A percentile compares a stretch with the other conserved stretches of the same genome.
Evolutionary conservation across 208 protist species (phyloP).

Genomic region (Trichomonas vaginalis): DNA sequence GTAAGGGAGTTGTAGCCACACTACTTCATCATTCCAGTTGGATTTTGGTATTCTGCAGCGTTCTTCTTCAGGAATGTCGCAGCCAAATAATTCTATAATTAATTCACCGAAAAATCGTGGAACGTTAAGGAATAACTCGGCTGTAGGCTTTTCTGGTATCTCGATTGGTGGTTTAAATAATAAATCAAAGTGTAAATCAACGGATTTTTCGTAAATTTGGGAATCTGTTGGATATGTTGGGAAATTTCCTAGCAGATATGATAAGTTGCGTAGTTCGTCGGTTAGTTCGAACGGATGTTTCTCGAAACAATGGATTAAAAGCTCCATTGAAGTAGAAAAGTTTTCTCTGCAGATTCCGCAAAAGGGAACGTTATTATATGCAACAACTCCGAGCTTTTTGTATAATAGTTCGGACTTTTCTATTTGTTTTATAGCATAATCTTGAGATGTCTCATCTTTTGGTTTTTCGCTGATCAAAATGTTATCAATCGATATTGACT

Average conservation of each 20-base stretch:
- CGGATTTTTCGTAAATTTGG: background rate
- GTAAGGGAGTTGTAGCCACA: background rate
- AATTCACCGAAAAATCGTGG: background rate
- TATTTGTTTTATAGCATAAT: background rate
- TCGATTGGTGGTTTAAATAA: background rate
- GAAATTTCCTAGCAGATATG: background rate
- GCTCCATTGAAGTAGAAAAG: background rate
- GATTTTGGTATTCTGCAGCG: background rate
- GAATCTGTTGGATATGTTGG: background rate
- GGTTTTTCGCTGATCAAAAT: background rate
- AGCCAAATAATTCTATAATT: background rate
- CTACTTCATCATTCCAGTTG: background rate
- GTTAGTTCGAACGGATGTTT: background rate
- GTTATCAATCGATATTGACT: background rate
- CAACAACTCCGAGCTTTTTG: background rate
- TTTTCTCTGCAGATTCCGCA: background rate
- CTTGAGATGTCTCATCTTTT: background rate
- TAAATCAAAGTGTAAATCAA: background rate
- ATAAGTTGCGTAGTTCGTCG: background rate
- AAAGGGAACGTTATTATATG: background rate
- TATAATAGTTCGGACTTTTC: background rate
- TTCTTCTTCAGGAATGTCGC: background rate
- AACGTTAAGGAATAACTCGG: background rate
- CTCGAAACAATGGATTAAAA: background rate
- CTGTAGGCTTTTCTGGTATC: background rate